These are phyloP conservation scores for Nitzschia sp. DNA, from an alignment of 108 stramenopile genomes.

Conservation along the genomic window DNA sequence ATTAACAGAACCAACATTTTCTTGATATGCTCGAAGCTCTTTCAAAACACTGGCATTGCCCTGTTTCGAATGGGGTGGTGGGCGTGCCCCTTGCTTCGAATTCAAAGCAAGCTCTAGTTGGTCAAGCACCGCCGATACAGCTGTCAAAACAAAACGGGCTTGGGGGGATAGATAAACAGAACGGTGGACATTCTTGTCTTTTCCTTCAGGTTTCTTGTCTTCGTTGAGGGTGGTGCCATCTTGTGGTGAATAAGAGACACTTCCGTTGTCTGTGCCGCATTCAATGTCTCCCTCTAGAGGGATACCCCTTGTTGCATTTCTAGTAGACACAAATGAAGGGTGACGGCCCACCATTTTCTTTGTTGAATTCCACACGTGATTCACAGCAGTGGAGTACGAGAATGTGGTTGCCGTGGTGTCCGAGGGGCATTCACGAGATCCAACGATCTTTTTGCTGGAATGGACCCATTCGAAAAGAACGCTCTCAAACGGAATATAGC, in stretches of 20 bases:
- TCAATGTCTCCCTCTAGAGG: conserved; percentile 3
- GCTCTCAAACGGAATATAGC: conserved; percentile 46
- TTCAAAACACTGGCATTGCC: neutral
- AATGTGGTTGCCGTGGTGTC: neutral
- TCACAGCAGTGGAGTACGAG: conserved; percentile 24
- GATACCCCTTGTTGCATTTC: neutral
- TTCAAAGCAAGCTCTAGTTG: conserved; percentile 20
- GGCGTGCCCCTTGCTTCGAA: neutral
- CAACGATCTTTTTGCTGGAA: neutral
- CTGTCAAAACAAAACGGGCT: conserved; percentile 30
- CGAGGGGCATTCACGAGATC: neutral
- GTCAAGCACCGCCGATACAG: conserved; percentile 45
- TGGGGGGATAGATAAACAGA: conserved; percentile 21
- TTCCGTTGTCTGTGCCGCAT: conserved; percentile 5
- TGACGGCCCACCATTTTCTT: conserved; percentile 3
- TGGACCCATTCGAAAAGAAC: conserved; percentile 39
- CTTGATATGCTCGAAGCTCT: neutral
- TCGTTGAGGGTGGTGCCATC: neutral
- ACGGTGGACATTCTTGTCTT: neutral
- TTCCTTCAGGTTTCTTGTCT: neutral
- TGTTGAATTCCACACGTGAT: conserved; percentile 34
- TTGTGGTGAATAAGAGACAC: conserved; percentile 4
- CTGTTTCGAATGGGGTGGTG: neutral
- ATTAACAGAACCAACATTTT: conserved; percentile 13
- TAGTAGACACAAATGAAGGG: neutral